Evolutionary conservation across 495 filamentous ascomycete species (phyloP), one percentile per base, ranked within the genome.

Genomic region (Hypoxylon lienhwacheense): DNA sequence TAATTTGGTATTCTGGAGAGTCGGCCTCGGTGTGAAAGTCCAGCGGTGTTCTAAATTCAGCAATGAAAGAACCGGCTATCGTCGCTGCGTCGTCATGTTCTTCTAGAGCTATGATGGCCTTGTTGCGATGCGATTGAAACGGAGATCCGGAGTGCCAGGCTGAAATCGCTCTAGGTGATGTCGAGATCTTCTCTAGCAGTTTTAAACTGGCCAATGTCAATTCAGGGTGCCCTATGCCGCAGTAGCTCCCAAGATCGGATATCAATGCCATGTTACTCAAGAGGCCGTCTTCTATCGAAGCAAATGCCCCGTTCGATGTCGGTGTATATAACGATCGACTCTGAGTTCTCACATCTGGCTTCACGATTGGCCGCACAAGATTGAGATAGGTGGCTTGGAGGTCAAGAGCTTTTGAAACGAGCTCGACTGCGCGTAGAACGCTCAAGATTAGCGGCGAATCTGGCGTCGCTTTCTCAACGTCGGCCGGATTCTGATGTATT

Each of bases 311-410:
- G 63, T 91, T 91, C 1, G 84, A 80, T 12, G 89, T 83, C 8
- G 73, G 66, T 29, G 65, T 65, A 47, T 47, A 67, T 4, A 42
- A 31, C 14, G 61, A 67, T 17, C 65, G 63, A 17, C 58, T 69
- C 33, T 66, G 70, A 37, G 64, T 53, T 12, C 59, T 39, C 26
- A 59, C 20, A 1, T 71, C 60, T 11, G 51, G 51, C 64, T 85
- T 88, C 53, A 95, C 75, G 5, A 87, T 59, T 3, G 91, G 89
- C 20, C 85, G 83, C 11, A 97, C 85, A 15, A 97, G 81, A 60
- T 96, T 83, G 44, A 93, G 74, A 67, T 95, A 97, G 5, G 92
- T 97, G 6, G 89, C 82, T 69, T 99, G 93, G 46, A 96, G 80
- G 47, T 88, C 85, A 59, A 97, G 73, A 14, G 92, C 79, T 53